phyloP scores from a whole-genome alignment of 441 rosid species.

The Pelargonium myrrhifolium region DNA sequence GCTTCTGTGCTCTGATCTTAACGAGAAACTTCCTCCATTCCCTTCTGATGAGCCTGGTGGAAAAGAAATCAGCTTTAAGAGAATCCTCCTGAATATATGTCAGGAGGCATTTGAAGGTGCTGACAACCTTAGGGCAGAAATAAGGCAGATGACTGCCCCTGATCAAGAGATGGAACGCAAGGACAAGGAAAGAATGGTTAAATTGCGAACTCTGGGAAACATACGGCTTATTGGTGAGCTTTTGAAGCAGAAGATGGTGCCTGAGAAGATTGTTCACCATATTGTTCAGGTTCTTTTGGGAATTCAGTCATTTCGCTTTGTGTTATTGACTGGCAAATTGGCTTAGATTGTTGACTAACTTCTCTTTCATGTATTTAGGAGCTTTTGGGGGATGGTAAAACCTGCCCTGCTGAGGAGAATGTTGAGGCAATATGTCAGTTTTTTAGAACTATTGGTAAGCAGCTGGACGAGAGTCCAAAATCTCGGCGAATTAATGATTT shows the following conservation, averaged over 20 bases:
- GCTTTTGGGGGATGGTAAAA: conserved; percentile 30
- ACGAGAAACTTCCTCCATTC: conserved; percentile 63
- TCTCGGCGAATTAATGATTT: conserved; percentile 24
- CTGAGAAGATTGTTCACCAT: conserved; percentile 77
- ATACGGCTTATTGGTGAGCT: conserved; percentile 88
- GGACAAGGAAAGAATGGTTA: conserved; percentile 66
- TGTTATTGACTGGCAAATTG: background rate
- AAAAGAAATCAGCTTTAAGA: conserved; percentile 67
- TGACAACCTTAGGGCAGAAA: conserved; percentile 55
- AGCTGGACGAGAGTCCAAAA: conserved; percentile 28
- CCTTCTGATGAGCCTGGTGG: conserved; percentile 79
- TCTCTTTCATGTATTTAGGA: conserved; percentile 20
- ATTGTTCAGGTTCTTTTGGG: conserved; percentile 49
- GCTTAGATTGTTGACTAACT: background rate
- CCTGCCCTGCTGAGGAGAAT: conserved; percentile 33
- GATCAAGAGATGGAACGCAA: conserved; percentile 69
- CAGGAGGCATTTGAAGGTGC: conserved; percentile 96
- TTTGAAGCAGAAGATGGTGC: conserved; percentile 84
- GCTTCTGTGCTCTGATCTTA: conserved; percentile 67
- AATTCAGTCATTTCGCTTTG: background rate
- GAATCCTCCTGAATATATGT: conserved; percentile 69
- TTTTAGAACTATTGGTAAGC: conserved; percentile 29
- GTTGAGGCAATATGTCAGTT: conserved; percentile 33
- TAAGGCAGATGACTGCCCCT: conserved; percentile 61
- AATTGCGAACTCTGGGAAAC: conserved; percentile 80